Percentiles rank a stretch among this genome's conserved stretches.
Evolutionary conservation across 805 yeast species (phyloP).

Genomic region (Ogataea trehalophila): DNA sequence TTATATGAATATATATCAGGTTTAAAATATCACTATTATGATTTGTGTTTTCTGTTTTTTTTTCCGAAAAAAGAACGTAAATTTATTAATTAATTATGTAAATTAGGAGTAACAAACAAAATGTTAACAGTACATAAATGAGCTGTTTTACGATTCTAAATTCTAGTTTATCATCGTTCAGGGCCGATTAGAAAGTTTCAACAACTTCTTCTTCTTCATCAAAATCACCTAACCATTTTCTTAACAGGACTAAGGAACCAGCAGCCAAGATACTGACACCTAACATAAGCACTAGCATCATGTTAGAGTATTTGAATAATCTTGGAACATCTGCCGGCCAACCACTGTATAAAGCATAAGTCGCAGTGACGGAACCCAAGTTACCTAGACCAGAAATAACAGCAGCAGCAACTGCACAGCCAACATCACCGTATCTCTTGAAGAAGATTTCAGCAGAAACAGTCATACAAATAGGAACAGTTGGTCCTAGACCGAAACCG

Average conservation of each 20-base stretch:
- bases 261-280: conserved; percentile 66
- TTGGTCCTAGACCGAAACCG: conserved; percentile 87
- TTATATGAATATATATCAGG: no score
- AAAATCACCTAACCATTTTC: conserved; percentile 32
- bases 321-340: conserved; percentile 76
- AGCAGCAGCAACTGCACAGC: conserved; percentile 79
- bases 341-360: conserved; percentile 80
- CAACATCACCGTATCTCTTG: conserved; percentile 72
- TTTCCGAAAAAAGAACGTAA: no score
- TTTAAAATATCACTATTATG: no score
- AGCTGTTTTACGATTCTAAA: no score
- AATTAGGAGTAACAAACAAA: no score
- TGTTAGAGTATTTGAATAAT: conserved; percentile 64
- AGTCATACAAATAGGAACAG: conserved; percentile 85
- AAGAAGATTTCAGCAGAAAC: conserved; percentile 74
- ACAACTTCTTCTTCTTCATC: background rate
- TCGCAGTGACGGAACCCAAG: conserved; percentile 78
- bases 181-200: background rate
- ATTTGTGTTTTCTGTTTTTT: no score
- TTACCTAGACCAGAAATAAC: conserved; percentile 83
- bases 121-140: no score
- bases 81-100: no score
- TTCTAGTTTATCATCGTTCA: no score
- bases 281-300: conserved; percentile 76
- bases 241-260: conserved; percentile 27